phyloP scores from a whole-genome alignment of 345 rosid genomes.

The Murraya paniculata region DNA sequence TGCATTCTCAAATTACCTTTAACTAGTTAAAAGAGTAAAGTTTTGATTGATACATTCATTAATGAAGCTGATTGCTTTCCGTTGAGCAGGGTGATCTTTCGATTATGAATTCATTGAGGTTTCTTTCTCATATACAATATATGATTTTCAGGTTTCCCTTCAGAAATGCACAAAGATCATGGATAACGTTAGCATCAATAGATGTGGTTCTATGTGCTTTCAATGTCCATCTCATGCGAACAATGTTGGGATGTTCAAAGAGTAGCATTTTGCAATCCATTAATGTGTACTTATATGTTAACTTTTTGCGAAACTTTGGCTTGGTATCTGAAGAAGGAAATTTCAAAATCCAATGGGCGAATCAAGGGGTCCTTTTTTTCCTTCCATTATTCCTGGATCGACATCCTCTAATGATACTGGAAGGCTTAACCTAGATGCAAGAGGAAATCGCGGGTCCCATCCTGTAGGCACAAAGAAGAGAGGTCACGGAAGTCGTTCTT shows the following conservation, averaged over 20 bases:
- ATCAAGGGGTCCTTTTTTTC: slow-evolving; percentile 29
- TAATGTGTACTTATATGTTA: slow-evolving; percentile 26
- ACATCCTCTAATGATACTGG: slow-evolving; percentile 30
- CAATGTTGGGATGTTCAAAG: slow-evolving; percentile 13
- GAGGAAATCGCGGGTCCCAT: slow-evolving; percentile 39
- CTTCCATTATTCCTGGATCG: slow-evolving; percentile 34
- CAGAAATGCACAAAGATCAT: slow-evolving; percentile 21
- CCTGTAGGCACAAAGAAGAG: slow-evolving; percentile 70
- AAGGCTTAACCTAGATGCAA: slow-evolving; percentile 40
- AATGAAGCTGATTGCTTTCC: neutral
- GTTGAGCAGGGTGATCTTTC: neutral
- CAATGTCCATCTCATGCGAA: slow-evolving; percentile 9
- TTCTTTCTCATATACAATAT: neutral
- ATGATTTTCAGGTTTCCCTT: slow-evolving; percentile 16
- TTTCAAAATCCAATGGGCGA: slow-evolving; percentile 46
- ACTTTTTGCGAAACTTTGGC: slow-evolving; percentile 16
- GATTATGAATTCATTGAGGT: neutral
- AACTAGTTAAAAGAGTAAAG: neutral
- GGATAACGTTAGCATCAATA: slow-evolving; percentile 2
- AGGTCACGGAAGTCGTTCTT: slow-evolving; percentile 85
- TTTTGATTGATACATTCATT: neutral
- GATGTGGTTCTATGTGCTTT: slow-evolving; percentile 7
- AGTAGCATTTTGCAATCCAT: neutral
- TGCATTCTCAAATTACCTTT: neutral
- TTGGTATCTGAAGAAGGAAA: slow-evolving; percentile 21